Base-by-base conservation (phyloP, 1,284 basidiomycete genomes). In the Boletellus deceptivus region DNA sequence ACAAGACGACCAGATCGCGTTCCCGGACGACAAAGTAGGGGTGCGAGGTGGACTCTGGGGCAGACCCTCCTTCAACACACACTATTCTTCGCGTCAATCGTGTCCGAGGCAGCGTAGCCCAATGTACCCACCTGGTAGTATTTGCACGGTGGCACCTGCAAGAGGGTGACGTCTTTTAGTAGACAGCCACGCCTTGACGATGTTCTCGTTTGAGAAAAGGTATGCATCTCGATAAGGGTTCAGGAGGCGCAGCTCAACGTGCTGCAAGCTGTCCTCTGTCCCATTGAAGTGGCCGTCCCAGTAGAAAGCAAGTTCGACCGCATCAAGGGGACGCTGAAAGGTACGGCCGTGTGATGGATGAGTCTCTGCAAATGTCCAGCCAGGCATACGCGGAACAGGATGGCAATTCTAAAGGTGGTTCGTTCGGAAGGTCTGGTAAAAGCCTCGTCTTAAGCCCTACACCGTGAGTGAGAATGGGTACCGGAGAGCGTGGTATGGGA, bases 11-110 rank as follows among this genome's bases (percentile, higher is more conserved):
- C 10, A 67, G 49, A 10, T 59, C 48, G 2, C 41, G 43, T 52
- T 65, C 64, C 11, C 37, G 52, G 13, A 64, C 47, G n/a, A 61
- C 35, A 49, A 61, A 65, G 17, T 49, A 42, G 6, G 46, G 52
- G 3, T 53, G 27, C 6, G 38, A 46, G 4, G 9, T 18, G 3
- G n/a, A 27, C 27, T 6, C 25, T 6, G 9, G 3, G 40, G 17
- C 17, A 11, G 17, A 16, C 16, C 11, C n/a, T 11, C 9, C 29
- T 3, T 29, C 29, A 10, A 11, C 29, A 29, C 29, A 10, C 29
- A 7, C 29, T 29, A 29, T 29, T 29, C 11, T 29, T 29, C 11
- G 29, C 3, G 29, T 29, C 29, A 29, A 8, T 10, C 6, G 9
- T 13, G 2, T 29, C 8, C 3, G 9, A 10, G 11, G 29, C 11